Percentiles rank a stretch among this genome's conserved stretches.
phyloP scores from a whole-genome alignment of 805 yeast genomes.

The Yamadazyma olivae region DNA sequence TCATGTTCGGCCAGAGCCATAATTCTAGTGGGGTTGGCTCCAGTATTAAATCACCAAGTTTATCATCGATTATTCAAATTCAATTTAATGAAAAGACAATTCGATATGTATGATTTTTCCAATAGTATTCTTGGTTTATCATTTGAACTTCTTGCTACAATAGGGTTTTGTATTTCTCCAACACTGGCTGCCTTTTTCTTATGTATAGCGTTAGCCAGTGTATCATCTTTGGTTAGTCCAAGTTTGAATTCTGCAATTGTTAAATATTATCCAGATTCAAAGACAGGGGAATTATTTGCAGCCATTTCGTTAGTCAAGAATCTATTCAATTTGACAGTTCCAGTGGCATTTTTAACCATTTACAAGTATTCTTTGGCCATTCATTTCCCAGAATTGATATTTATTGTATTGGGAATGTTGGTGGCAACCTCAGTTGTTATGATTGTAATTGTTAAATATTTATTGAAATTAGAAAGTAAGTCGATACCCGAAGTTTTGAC shows the following conservation, averaged over 20 bases:
- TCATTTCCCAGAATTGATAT: slow-evolving; percentile 27
- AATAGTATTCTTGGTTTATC: slow-evolving; percentile 33
- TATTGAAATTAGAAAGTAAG: slow-evolving; percentile 14
- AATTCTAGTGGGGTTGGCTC: slow-evolving; percentile 49
- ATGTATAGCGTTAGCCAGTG: slow-evolving; percentile 36
- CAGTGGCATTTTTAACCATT: slow-evolving; percentile 45
- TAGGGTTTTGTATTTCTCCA: slow-evolving; percentile 29
- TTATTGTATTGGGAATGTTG: slow-evolving; percentile 17
- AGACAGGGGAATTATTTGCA: slow-evolving; percentile 71
- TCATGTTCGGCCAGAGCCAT: slow-evolving; percentile 49
- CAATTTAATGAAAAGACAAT: slow-evolving; percentile 31
- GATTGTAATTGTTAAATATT: slow-evolving; percentile 16
- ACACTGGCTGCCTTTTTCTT: slow-evolving; percentile 25
- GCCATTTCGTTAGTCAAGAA: slow-evolving; percentile 62
- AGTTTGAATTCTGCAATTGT: slow-evolving; percentile 55
- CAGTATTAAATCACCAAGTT: slow-evolving; percentile 38
- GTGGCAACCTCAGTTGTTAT: slow-evolving; percentile 1
- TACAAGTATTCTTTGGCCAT: slow-evolving; percentile 37
- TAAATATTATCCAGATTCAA: slow-evolving; percentile 57
- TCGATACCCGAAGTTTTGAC: slow-evolving; percentile 11
- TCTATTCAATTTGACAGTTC: slow-evolving; percentile 43
- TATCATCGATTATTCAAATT: slow-evolving; percentile 30
- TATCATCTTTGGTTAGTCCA: slow-evolving; percentile 55
- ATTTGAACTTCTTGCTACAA: slow-evolving; percentile 37
- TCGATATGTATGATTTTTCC: slow-evolving; percentile 52